Conservation (phyloP, 2,329 filamentous ascomycete genomes). For the Hymenoscyphus salicellus region DNA sequence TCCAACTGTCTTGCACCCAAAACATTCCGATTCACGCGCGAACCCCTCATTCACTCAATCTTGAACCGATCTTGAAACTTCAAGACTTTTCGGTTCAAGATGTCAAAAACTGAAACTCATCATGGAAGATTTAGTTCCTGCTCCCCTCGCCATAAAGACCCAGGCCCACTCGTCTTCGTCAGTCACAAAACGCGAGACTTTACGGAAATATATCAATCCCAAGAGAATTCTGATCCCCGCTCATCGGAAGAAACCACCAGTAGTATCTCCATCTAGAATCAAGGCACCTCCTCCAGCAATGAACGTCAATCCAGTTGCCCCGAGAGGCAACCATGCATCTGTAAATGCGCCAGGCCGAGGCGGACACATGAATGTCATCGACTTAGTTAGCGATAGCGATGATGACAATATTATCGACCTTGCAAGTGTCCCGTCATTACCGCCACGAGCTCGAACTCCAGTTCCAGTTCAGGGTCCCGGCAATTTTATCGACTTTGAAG, state of each 20-base stretch:
- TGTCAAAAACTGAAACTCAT: neutral
- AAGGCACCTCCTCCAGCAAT: neutral
- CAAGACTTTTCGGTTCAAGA: neutral
- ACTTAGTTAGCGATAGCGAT: neutral
- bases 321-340: neutral
- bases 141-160: neutral
- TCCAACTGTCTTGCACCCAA: neutral
- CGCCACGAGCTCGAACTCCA: too few species aligned
- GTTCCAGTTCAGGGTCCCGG: too few species aligned
- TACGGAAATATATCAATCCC: neutral
- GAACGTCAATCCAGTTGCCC: neutral
- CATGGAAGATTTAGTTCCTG: slow-evolving; percentile 3
- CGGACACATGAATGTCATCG: neutral
- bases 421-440: too few species aligned
- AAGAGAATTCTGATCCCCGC: neutral
- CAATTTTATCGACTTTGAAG: too few species aligned
- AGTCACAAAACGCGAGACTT: neutral
- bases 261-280: neutral
- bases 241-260: neutral
- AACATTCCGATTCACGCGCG: neutral
- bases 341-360: neutral
- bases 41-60: neutral
- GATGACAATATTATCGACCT: too few species aligned
- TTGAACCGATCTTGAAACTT: neutral
- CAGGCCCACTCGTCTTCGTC: neutral